Evolutionary conservation across 2,329 filamentous ascomycete genomes (phyloP), one percentile per base, ranked within the genome.

Genomic region (Didymella glomerata): DNA sequence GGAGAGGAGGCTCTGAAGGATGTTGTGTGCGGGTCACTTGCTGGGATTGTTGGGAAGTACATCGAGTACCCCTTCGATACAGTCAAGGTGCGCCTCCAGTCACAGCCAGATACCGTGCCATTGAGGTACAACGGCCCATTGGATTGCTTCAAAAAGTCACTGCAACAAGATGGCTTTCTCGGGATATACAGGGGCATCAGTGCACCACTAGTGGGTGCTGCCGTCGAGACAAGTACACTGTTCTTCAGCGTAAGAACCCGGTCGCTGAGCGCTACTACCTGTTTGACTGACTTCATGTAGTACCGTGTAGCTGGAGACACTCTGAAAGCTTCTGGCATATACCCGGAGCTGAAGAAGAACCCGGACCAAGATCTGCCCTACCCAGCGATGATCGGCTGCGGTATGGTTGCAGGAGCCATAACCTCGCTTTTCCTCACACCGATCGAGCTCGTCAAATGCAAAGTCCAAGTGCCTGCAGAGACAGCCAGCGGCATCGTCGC

Each of bases 1-100:
- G 83, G 83, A 48, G 67, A 83, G 28, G 90, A 95, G 71, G 91
- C 92, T 5, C 71, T 94, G 40, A 93, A 97, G 77, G 93, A 98
- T 73, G 86, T 99, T 55, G 74, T 89, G 11, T 98, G 92, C 76
- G 95, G 95, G 75, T 97, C 94, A 59, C 87, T 93, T 79, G 93
- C 94, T 54, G 95, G 95, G 61, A 87, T 96, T 60, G 88, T 92
- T 34, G 94, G 94, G 63, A 99, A 98, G 82, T 92, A 94, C 77
- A 94, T 99, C 74, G 95, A 99, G 77, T 99, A 97, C 76, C 95
- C 95, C 24, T 99, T 99, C 79, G 95, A 99, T 79, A 99, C 95
- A 0, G 89, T 99, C 77, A 99, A 99, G 80, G 95, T 99, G 60
- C 91, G 95, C 40, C 86, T 99, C 11, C 95, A 99, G 77, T 95